These are phyloP conservation scores for Aspergillus avenaceus DNA, from an alignment of 495 filamentous ascomycete genomes.

Conservation along the genomic window DNA sequence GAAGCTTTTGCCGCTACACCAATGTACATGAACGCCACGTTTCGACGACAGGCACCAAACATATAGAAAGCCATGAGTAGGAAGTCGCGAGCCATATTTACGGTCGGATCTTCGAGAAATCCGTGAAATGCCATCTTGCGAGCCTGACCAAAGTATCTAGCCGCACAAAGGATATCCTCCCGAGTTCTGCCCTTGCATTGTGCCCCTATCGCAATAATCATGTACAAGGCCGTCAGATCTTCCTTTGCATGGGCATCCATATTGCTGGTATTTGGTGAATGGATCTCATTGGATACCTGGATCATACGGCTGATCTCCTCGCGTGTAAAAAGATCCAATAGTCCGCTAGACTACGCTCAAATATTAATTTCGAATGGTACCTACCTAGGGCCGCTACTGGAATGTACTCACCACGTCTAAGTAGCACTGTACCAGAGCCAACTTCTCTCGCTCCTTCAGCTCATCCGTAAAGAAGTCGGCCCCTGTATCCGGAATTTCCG, in stretches of 20 bases:
- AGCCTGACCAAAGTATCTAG: not conserved
- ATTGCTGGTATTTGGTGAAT: not conserved
- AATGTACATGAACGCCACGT: constrained; percentile 47
- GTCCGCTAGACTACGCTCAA: not conserved
- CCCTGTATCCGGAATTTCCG: constrained; percentile 29
- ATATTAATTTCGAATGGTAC: too few relatives aligned
- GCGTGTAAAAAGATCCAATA: not conserved
- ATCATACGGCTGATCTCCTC: not conserved
- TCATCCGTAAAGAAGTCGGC: not conserved
- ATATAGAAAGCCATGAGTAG: constrained; percentile 45
- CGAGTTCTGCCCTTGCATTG: constrained; percentile 16
- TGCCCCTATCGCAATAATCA: constrained; percentile 42
- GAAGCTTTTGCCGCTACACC: constrained; percentile 42
- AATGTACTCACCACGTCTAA: not conserved
- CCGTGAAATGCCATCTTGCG: constrained; percentile 23
- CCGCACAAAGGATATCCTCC: not conserved
- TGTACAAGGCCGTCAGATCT: constrained; percentile 6
- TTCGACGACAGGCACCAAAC: constrained; percentile 44
- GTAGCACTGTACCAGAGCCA: not conserved
- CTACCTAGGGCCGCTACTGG: too few relatives aligned
- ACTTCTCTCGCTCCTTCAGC: not conserved
- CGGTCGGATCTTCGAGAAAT: constrained; percentile 40
- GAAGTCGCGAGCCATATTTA: constrained; percentile 36
- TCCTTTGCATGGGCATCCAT: not conserved
- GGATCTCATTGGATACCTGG: not conserved